A percentile compares a stretch with the other conserved stretches of the same genome.
Evolutionary conservation across 140 eudicot genomes (phyloP).

Genomic region (Ambrosia hybrid): DNA sequence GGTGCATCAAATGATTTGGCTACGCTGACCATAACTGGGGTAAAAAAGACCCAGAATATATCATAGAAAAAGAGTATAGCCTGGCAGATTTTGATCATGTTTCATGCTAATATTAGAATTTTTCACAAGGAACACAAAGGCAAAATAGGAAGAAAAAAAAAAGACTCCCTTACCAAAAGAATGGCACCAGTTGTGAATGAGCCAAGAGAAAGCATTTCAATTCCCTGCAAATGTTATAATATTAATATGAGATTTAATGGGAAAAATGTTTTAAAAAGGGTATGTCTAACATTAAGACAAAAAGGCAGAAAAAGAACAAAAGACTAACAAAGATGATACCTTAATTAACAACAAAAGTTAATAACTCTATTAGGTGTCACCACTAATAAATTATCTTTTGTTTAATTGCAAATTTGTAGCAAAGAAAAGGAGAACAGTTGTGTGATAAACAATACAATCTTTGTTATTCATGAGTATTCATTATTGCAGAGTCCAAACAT

Average conservation of each 20-base stretch:
- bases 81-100: constrained; percentile 43
- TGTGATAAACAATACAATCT: too few species aligned
- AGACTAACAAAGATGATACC: not conserved
- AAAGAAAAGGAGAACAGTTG: too few species aligned
- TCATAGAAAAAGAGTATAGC: constrained; percentile 88
- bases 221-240: constrained; percentile 55
- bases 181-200: constrained; percentile 95
- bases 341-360: not conserved
- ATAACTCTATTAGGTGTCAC: not conserved
- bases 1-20: constrained; percentile 99
- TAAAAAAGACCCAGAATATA: constrained; percentile 94
- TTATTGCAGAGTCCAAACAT: constrained; percentile 57
- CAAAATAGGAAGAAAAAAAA: not conserved
- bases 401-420: too few species aligned
- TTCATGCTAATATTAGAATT: not conserved
- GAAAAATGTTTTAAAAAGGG: not conserved
- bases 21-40: constrained; percentile 99
- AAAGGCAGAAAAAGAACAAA: constrained; percentile 11
- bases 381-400: too few species aligned
- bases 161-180: constrained; percentile 63
- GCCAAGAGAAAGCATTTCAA: constrained; percentile 97
- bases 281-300: not conserved
- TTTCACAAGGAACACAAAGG: not conserved
- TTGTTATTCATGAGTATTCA: constrained; percentile 61
- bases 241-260: not conserved